Percentiles rank a stretch among this genome's conserved stretches.
Evolutionary conservation across 2,329 filamentous ascomycete species (phyloP).

Genomic region (Trichoderma semiorbis): DNA sequence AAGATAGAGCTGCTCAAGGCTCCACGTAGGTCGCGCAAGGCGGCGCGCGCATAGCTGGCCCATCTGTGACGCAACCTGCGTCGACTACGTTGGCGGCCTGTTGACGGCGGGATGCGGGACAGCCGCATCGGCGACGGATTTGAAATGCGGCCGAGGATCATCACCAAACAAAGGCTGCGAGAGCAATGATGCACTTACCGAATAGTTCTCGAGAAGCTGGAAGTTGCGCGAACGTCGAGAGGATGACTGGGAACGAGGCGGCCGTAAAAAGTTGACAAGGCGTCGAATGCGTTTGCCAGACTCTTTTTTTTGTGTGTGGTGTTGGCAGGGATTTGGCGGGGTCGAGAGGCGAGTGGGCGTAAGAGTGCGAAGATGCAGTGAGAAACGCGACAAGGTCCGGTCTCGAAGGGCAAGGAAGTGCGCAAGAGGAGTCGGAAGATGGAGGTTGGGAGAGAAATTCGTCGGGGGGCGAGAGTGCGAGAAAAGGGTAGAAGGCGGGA

Average conservation of each 20-base stretch:
- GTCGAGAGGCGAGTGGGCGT: conserved; percentile 26
- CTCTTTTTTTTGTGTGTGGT: conserved; percentile 30
- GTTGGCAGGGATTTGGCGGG: conserved; percentile 33
- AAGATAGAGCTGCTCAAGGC: background rate
- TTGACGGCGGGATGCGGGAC: background rate
- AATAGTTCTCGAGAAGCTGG: background rate
- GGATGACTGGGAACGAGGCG: background rate
- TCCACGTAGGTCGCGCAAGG: background rate
- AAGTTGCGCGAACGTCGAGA: conserved; percentile 2
- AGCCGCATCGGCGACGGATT: background rate
- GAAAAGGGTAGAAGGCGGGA: conserved; percentile 27
- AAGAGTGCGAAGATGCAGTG: conserved; percentile 19
- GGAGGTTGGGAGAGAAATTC: conserved; percentile 25
- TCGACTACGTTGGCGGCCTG: background rate
- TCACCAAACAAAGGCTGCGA: background rate
- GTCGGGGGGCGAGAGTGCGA: conserved; percentile 26
- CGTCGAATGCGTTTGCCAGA: conserved; percentile 22
- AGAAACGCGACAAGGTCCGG: conserved; percentile 12
- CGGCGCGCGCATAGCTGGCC: background rate
- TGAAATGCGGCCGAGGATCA: background rate
- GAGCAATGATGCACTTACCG: background rate
- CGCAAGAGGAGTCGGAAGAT: conserved; percentile 21
- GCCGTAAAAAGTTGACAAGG: conserved; percentile 1
- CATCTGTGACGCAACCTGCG: conserved; percentile 10
- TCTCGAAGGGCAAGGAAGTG: conserved; percentile 19